Evolutionary conservation across 768 basidiomycete genomes (phyloP).

Genomic region (Lactifluus hygrophoroides): DNA sequence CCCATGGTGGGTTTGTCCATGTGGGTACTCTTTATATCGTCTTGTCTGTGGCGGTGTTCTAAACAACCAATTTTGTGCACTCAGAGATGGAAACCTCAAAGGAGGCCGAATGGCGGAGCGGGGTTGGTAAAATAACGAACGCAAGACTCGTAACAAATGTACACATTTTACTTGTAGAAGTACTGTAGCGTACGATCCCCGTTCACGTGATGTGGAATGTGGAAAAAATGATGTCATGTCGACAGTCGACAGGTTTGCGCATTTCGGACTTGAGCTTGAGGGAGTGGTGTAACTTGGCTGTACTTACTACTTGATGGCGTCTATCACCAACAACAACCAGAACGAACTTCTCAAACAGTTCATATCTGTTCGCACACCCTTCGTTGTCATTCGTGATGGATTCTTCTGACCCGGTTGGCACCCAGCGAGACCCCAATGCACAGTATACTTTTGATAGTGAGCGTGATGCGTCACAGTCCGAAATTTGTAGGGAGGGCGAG

Average conservation of each 20-base stretch:
- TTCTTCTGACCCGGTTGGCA: neutral
- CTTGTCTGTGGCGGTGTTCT: neutral
- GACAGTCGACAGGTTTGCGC: no score
- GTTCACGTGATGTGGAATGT: neutral
- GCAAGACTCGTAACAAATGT: neutral
- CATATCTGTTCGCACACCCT: conserved; percentile 32
- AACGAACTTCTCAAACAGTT: conserved; percentile 30
- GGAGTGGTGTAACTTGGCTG: no score
- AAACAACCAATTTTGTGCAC: neutral
- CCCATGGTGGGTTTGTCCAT: conserved; percentile 95
- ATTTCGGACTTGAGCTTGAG: neutral
- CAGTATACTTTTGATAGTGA: conserved; percentile 58
- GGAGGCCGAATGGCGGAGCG: conserved; percentile 64
- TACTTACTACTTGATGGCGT: neutral
- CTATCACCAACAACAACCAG: conserved; percentile 14
- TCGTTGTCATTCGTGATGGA: neutral
- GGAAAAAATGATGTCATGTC: conserved; percentile 9
- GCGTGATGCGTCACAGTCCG: conserved; percentile 45
- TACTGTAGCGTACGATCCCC: no score
- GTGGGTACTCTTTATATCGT: conserved; percentile 36
- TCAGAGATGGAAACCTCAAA: conserved; percentile 55
- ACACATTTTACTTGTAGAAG: no score
- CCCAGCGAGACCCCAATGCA: conserved; percentile 30
- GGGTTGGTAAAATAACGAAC: conserved; percentile 45
- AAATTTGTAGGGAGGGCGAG: conserved; percentile 47